phyloP scores from a whole-genome alignment of 2,329 filamentous ascomycete genomes.

The Clarireedia monteithiana region DNA sequence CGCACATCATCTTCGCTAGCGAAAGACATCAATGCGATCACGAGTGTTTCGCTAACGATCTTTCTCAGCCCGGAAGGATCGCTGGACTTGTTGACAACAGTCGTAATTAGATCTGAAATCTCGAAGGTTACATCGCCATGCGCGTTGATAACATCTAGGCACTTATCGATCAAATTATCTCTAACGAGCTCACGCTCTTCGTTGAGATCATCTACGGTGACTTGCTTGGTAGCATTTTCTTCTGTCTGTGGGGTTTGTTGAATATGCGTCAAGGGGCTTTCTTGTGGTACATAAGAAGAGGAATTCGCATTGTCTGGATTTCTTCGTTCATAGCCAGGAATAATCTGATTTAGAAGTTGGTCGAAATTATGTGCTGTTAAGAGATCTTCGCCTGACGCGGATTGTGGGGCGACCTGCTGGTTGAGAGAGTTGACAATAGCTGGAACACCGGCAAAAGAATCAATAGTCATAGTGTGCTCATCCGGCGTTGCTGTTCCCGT shows the following conservation, averaged over 20 bases:
- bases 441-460: constrained; percentile 9
- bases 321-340: constrained; percentile 1
- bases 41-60: constrained; percentile 75
- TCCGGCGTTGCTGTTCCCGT: constrained; percentile 24
- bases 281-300: neutral
- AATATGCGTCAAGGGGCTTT: constrained; percentile 4
- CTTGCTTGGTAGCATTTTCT: constrained; percentile 16
- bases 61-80: constrained; percentile 50
- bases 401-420: constrained; percentile 7
- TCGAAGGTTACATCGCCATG: constrained; percentile 88
- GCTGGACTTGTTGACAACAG: constrained; percentile 54
- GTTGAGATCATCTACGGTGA: constrained; percentile 74
- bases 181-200: constrained; percentile 65
- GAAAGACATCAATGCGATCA: constrained; percentile 72
- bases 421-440: constrained; percentile 16
- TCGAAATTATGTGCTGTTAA: constrained; percentile 15
- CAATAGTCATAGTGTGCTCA: constrained; percentile 20
- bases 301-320: neutral
- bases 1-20: constrained; percentile 49
- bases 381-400: constrained; percentile 1
- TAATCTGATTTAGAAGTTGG: constrained; percentile 14
- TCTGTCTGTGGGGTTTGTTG: constrained; percentile 6
- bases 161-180: constrained; percentile 76
- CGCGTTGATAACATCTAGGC: constrained; percentile 79
- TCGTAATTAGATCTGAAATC: constrained; percentile 75